Conservation (phyloP, 495 filamentous ascomycete species). For the Penicillium cinerascens region DNA sequence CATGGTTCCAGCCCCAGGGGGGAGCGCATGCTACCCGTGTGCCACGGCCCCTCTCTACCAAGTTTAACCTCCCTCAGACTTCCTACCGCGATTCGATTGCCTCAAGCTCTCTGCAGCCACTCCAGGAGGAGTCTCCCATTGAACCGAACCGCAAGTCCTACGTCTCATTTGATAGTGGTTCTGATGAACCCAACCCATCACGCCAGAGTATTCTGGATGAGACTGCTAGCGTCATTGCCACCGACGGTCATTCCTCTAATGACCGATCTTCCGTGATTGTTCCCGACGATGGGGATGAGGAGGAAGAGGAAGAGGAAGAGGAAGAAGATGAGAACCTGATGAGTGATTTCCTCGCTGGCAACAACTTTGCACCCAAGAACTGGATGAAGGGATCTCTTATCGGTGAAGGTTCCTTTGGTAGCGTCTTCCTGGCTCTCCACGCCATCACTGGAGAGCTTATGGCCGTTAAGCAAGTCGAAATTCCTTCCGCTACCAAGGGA, state of each 20-base stretch:
- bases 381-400: constrained; percentile 99
- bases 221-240: constrained; percentile 64
- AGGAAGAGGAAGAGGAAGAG: constrained; percentile 5
- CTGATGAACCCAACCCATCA: constrained; percentile 68
- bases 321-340: constrained; percentile 73
- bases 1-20: constrained; percentile 70
- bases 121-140: constrained; percentile 87
- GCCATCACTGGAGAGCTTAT: constrained; percentile 96
- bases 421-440: constrained; percentile 94
- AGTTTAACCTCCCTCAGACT: constrained; percentile 53
- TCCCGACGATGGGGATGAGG: constrained; percentile 72
- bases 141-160: constrained; percentile 94
- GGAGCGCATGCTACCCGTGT: constrained; percentile 38
- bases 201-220: constrained; percentile 82
- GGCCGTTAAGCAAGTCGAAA: constrained; percentile 97
- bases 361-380: constrained; percentile 90
- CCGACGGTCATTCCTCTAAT: constrained; percentile 63
- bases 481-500: constrained; percentile 75
- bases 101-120: constrained; percentile 79
- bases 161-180: constrained; percentile 87
- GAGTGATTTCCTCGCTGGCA: constrained; percentile 74
- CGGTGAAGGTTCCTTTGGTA: constrained; percentile 94
- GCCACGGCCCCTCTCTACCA: constrained; percentile 59
- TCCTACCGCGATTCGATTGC: constrained; percentile 81
- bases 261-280: constrained; percentile 60